These are phyloP conservation scores for Quercus agrifolia DNA, from an alignment of 306 rosid species.

Conservation along the genomic window DNA sequence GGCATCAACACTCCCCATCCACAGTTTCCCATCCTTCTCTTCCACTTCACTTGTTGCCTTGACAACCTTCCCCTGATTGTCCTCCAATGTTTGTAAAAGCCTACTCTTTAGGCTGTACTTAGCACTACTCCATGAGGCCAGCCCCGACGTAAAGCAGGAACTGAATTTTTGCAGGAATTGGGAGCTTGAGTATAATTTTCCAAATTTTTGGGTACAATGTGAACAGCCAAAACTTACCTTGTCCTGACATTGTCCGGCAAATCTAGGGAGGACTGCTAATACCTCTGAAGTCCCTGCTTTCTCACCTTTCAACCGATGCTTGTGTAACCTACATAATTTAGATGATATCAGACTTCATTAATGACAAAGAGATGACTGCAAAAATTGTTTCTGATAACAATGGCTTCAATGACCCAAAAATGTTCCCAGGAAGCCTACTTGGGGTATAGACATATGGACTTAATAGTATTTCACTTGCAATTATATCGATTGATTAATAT, in stretches of 20 bases:
- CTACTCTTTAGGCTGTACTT: slow-evolving; percentile 86
- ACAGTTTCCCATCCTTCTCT: slow-evolving; percentile 83
- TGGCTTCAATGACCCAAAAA: background rate
- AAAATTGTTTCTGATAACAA: background rate
- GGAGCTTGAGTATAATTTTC: slow-evolving; percentile 62
- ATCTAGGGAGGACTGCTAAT: slow-evolving; percentile 71
- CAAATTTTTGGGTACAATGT: slow-evolving; percentile 59
- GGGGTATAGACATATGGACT: background rate
- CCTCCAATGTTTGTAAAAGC: slow-evolving; percentile 76
- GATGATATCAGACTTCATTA: background rate
- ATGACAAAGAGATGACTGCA: background rate
- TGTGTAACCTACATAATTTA: slow-evolving; percentile 45
- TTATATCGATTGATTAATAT: background rate
- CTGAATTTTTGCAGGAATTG: slow-evolving; percentile 61
- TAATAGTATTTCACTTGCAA: background rate
- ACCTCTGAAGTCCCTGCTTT: slow-evolving; percentile 81
- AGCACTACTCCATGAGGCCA: slow-evolving; percentile 38
- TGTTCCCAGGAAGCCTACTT: background rate
- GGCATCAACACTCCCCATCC: slow-evolving; percentile 96
- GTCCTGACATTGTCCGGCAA: slow-evolving; percentile 83
- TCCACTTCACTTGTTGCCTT: slow-evolving; percentile 83
- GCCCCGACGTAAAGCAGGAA: slow-evolving; percentile 61
- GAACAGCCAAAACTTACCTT: slow-evolving; percentile 77
- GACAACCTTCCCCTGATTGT: slow-evolving; percentile 74
- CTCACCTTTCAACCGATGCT: slow-evolving; percentile 79